These are phyloP conservation scores for Pinus taeda DNA, from an alignment of 75 land plant species.

Conservation along the genomic window DNA sequence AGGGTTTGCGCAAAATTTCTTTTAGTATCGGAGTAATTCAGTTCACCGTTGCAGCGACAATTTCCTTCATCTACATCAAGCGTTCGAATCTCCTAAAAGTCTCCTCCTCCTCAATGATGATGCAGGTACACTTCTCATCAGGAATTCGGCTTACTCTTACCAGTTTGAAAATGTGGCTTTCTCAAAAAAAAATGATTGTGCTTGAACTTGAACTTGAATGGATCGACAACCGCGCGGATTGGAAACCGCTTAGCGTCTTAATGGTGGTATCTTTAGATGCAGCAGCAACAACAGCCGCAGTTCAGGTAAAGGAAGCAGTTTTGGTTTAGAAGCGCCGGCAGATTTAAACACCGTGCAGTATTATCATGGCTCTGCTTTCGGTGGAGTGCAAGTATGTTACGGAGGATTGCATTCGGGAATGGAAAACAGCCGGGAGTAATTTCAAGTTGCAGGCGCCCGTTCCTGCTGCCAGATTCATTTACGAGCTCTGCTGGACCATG, in stretches of 20 bases:
- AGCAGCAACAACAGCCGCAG: background rate
- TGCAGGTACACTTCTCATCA: constrained; percentile 10
- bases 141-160: constrained; percentile 5
- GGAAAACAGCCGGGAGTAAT: constrained; percentile 48
- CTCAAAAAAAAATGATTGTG: constrained; percentile 4
- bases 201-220: background rate
- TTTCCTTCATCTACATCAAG: too few relatives aligned
- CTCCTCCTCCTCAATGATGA: background rate
- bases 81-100: background rate
- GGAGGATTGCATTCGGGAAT: constrained; percentile 66
- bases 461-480: constrained; percentile 71
- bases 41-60: too few relatives aligned
- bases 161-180: background rate
- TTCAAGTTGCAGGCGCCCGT: constrained; percentile 34
- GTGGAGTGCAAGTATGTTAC: constrained; percentile 71
- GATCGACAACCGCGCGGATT: background rate
- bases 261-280: constrained; percentile 5
- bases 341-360: too few relatives aligned
- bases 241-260: constrained; percentile 5
- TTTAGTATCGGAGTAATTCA: too few relatives aligned
- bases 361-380: background rate
- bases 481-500: constrained; percentile 88
- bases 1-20: too few relatives aligned
- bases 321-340: too few relatives aligned
- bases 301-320: background rate